Evolutionary conservation across 2,329 filamentous ascomycete species (phyloP), one percentile per base, ranked within the genome.

Genomic region (Monosporascus sp.): DNA sequence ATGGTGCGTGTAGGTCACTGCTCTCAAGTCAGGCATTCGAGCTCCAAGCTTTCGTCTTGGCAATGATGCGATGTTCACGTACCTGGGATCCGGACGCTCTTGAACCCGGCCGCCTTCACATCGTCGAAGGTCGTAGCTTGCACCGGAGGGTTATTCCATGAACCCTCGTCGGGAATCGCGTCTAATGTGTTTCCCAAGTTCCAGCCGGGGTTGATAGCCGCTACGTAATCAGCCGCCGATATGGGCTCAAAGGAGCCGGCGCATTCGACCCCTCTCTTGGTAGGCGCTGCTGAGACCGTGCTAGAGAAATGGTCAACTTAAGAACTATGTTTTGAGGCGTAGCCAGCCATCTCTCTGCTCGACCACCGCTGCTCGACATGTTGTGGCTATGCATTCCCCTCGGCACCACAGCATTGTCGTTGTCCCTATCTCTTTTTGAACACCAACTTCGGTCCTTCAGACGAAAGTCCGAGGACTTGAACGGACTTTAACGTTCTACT

Each of bases 131-230:
- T 82, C 1, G 64, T 63, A 2, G 68, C 69, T 6, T 74, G 68
- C 1, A 82, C 79, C 0, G 77, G 73, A 0, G 75, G 70, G 53
- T 84, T 84, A 58, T 80, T 80, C 81, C 81, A 85, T 2, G 75
- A 78, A 5, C 78, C 80, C 62, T 85, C 82, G 48, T 75, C 70
- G 5, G 80, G 75, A 7, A 75, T 66, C 1, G 80, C 79, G 61
- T 84, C 82, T 31, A 85, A 72, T 0, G 80, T 82, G 52, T 85
- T 85, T 9, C 81, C 82, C 8, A 84, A 59, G 57, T 84, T 85
- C 81, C 81, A 85, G 7, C 81, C 81, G 0, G 80, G 77, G 48
- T 78, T 78, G 41, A 82, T 69, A 8, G 70, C 73, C 5, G 71
- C 69, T 48, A 82, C 58, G 45, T 64, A 81, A 3, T 74, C 66